phyloP scores from a whole-genome alignment of 2,329 filamentous ascomycete species.

The Colletotrichum sansevieriae region DNA sequence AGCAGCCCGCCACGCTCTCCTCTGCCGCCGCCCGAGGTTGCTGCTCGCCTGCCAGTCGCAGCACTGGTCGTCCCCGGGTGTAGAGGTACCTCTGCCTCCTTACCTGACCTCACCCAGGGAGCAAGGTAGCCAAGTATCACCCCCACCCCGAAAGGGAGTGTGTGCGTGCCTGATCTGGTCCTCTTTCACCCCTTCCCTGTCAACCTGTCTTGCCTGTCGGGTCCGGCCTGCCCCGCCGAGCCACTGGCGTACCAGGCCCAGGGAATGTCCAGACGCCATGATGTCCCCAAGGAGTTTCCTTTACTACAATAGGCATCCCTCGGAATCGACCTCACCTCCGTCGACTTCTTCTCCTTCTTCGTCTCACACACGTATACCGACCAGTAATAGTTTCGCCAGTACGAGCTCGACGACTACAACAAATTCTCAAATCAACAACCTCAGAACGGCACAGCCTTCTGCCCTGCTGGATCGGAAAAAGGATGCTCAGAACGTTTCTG shows the following conservation, averaged over 20 bases:
- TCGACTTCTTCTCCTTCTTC: conserved; percentile 20
- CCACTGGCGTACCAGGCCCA: conserved; percentile 37
- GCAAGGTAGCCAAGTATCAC: conserved; percentile 2
- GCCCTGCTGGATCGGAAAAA: conserved; percentile 42
- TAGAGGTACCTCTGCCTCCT: conserved; percentile 24
- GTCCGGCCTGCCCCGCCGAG: conserved; percentile 42
- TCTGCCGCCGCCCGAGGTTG: conserved; percentile 16
- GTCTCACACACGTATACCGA: conserved; percentile 24
- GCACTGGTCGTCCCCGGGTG: not conserved
- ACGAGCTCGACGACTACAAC: conserved; percentile 20
- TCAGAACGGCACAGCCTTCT: conserved; percentile 41
- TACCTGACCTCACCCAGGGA: conserved; percentile 1
- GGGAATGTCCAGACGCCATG: conserved; percentile 43
- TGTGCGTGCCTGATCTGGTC: conserved; percentile 39
- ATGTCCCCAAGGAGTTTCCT: conserved; percentile 45
- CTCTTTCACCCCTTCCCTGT: conserved; percentile 39
- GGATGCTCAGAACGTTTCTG: conserved; percentile 43
- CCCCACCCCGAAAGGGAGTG: conserved; percentile 10
- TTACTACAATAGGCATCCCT: conserved; percentile 43
- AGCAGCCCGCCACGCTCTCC: conserved; percentile 26
- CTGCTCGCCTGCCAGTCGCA: conserved; percentile 15
- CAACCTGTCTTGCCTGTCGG: conserved; percentile 41
- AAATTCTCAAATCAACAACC: conserved; percentile 15
- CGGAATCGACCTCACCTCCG: conserved; percentile 31
- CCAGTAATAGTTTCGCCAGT: conserved; percentile 26